phyloP scores from a whole-genome alignment of 2,329 filamentous ascomycete species.

The Aspergillaceae sp. region DNA sequence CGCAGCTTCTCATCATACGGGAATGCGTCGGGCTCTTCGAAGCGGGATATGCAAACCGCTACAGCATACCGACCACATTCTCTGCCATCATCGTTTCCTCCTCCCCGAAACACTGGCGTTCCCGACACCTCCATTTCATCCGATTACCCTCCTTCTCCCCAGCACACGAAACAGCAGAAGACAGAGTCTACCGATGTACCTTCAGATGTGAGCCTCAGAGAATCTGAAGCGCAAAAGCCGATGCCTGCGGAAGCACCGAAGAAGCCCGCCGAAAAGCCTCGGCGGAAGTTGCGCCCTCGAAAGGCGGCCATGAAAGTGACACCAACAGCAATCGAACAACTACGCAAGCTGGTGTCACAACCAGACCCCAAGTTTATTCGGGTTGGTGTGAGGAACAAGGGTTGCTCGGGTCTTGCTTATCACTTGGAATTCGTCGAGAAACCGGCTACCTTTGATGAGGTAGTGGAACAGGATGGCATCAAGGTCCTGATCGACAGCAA shows the following conservation, averaged over 20 bases:
- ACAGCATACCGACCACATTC: constrained; percentile 56
- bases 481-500: constrained; percentile 96
- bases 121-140: constrained; percentile 55
- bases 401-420: constrained; percentile 89
- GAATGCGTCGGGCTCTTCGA: constrained; percentile 40
- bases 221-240: constrained; percentile 60
- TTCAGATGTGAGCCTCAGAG: constrained; percentile 43
- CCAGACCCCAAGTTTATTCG: constrained; percentile 89
- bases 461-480: constrained; percentile 91
- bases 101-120: constrained; percentile 49
- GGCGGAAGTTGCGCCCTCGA: constrained; percentile 63
- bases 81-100: constrained; percentile 48
- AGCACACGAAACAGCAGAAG: constrained; percentile 39
- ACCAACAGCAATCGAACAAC: constrained; percentile 66
- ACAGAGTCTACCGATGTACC: constrained; percentile 23
- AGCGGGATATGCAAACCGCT: constrained; percentile 56
- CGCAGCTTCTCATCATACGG: constrained; percentile 43
- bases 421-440: constrained; percentile 93
- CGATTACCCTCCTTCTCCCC: constrained; percentile 40
- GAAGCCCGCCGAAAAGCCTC: constrained; percentile 45
- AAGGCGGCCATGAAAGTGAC: constrained; percentile 90
- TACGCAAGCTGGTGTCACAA: constrained; percentile 67
- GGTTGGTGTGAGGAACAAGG: constrained; percentile 86
- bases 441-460: constrained; percentile 77
- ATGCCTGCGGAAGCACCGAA: constrained; percentile 38